phyloP scores from a whole-genome alignment of 106 monocot species.

The Dendrobium catenatum region DNA sequence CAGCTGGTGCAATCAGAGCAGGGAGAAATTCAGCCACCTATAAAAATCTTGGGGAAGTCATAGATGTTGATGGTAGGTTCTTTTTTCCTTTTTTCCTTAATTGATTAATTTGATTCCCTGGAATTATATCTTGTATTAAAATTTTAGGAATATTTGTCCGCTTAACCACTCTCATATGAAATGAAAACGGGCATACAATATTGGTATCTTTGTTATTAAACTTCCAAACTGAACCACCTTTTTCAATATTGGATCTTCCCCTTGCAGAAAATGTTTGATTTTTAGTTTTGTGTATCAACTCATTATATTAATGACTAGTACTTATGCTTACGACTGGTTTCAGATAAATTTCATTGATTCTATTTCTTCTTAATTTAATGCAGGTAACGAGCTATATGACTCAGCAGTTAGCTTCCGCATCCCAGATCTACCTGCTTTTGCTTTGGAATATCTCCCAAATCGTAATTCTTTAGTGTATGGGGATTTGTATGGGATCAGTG shows the following conservation, averaged over 20 bases:
- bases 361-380: conserved; percentile 3
- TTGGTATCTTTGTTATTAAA: background rate
- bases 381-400: conserved; percentile 71
- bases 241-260: background rate
- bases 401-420: conserved; percentile 66
- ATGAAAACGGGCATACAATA: background rate
- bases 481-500: conserved; percentile 75
- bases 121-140: background rate
- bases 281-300: background rate
- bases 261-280: background rate
- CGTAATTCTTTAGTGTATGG: conserved; percentile 88
- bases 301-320: background rate
- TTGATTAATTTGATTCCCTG: background rate
- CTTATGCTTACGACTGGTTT: background rate
- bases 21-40: conserved; percentile 78
- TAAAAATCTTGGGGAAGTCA: conserved; percentile 52
- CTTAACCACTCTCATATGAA: background rate
- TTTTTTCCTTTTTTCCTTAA: background rate
- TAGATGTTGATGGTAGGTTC: conserved; percentile 71
- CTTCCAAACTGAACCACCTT: background rate
- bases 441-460: conserved; percentile 89
- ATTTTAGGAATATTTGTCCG: background rate
- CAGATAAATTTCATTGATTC: background rate
- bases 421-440: conserved; percentile 87
- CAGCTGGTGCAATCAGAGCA: conserved; percentile 83